Evolutionary conservation across 352 stramenopile genomes (phyloP), one percentile per base, ranked within the genome.

Genomic region (Blastocystis sp.): DNA sequence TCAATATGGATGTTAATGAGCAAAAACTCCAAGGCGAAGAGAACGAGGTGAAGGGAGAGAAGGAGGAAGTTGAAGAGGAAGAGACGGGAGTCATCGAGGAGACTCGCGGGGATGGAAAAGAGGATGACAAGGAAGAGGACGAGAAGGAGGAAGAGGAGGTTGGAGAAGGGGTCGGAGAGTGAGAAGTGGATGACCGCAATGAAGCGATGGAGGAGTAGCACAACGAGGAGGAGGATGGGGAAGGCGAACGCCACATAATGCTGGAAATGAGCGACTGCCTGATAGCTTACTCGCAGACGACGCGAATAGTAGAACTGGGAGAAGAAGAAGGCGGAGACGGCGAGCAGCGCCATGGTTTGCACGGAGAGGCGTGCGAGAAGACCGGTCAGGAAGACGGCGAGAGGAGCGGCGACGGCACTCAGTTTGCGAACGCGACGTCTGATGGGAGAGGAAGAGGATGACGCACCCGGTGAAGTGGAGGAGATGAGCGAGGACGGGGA

Each of bases 1-100:
- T 81, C 46, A 1, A 81, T 40, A n/a, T 81, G 69, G 14, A 57
- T 81, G 32, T 81, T 81, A n/a, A 81, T 81, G n/a, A 81, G 48
- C 44, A 63, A 48, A 48, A 63, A 81, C 36, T 81, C 69, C n/a
- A 81, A 24, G 14, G 36, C 11, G 32, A 16, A 64, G 29, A 81
- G 48, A 6, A 81, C 27, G n/a, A 32, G 16, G 18, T n/a, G 9
- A 46, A 4, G 24, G 9, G 27, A 4, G 21, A 81, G 24, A 46
- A 38, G 63, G 34, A 59, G 49, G 29, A 42, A 11, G n/a, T 81
- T 81, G 40, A 81, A 64, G n/a, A 81, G n/a, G 16, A 29, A 34
- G 14, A 40, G 44, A n/a, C 40, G 4, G 6, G 29, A 21, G 1
- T 63, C 32, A 61, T 61, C 16, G 32, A 81, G 51, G 11, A 81